These are phyloP conservation scores for Verticillium longisporum DNA, from an alignment of 2,329 filamentous ascomycete genomes.

Conservation along the genomic window DNA sequence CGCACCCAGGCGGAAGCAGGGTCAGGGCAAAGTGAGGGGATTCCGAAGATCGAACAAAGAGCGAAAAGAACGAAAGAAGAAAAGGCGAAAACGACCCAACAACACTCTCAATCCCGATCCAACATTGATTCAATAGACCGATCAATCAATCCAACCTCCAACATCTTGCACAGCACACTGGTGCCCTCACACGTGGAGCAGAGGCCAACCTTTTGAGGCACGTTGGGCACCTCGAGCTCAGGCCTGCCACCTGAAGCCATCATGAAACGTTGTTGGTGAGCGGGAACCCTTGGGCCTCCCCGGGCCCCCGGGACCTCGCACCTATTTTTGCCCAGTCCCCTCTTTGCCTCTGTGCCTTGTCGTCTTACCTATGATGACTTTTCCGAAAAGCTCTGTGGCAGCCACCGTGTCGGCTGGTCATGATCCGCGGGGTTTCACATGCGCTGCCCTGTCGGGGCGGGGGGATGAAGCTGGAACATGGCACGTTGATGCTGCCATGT, in stretches of 20 bases:
- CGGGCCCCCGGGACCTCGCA: neutral
- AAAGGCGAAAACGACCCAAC: neutral
- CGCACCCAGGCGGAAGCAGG: neutral
- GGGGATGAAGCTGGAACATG: neutral
- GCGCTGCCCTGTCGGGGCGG: neutral
- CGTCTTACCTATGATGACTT: no score
- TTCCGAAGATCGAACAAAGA: no score
- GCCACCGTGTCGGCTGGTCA: neutral
- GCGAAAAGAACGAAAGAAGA: neutral
- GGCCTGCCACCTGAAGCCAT: slow-evolving; percentile 12
- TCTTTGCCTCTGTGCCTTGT: neutral
- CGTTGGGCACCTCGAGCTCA: neutral
- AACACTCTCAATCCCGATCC: neutral
- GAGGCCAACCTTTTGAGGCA: neutral
- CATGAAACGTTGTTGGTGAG: slow-evolving; percentile 8
- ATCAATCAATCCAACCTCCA: neutral
- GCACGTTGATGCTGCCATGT: neutral
- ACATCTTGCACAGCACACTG: neutral
- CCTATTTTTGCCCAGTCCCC: neutral
- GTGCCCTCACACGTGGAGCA: neutral
- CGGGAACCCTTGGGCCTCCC: neutral
- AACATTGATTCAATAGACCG: neutral
- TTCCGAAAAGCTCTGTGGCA: neutral
- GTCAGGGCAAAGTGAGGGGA: neutral
- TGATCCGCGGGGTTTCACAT: neutral